Conservation (phyloP, 2,329 filamentous ascomycete species). For the Hypoxylon sp. region DNA sequence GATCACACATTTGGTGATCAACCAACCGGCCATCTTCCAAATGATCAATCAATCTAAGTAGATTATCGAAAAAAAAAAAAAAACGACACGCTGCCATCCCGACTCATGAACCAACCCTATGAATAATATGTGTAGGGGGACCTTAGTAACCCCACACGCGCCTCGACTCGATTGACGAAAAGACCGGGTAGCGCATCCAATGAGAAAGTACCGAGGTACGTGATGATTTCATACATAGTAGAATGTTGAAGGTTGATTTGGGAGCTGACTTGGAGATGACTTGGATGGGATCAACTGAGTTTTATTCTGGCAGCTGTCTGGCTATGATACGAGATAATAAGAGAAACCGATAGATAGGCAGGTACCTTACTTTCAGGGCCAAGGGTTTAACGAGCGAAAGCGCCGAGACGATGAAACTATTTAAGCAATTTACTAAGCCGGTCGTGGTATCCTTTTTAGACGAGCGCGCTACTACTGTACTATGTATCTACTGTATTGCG, state of each 20-base stretch:
- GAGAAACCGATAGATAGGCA: too few relatives aligned
- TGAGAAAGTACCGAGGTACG: conserved; percentile 7
- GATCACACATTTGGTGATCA: conserved; percentile 33
- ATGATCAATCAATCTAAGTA: conserved; percentile 40
- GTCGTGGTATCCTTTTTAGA: conserved; percentile 23
- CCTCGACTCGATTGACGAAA: conserved; percentile 3
- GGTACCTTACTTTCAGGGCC: too few relatives aligned
- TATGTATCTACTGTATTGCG: too few relatives aligned
- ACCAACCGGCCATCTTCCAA: conserved; percentile 39
- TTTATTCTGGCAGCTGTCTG: too few relatives aligned
- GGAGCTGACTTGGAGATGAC: too few relatives aligned
- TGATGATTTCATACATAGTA: conserved; percentile 16
- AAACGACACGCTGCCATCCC: conserved; percentile 29
- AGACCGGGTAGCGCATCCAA: conserved; percentile 7
- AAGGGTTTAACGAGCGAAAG: too few relatives aligned
- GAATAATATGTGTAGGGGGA: conserved; percentile 9
- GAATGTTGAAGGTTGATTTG: too few relatives aligned
- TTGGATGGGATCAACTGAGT: conserved; percentile 21
- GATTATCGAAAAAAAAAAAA: conserved; percentile 44
- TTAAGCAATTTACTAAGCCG: conserved; percentile 33
- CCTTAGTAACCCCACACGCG: conserved; percentile 21
- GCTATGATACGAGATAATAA: too few relatives aligned
- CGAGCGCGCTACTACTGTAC: too few relatives aligned
- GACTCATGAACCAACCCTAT: conserved; percentile 28
- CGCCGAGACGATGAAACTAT: conserved; percentile 35